These are phyloP conservation scores for Talaromyces verruculosus DNA, from an alignment of 2,329 filamentous ascomycete species.

Conservation along the genomic window DNA sequence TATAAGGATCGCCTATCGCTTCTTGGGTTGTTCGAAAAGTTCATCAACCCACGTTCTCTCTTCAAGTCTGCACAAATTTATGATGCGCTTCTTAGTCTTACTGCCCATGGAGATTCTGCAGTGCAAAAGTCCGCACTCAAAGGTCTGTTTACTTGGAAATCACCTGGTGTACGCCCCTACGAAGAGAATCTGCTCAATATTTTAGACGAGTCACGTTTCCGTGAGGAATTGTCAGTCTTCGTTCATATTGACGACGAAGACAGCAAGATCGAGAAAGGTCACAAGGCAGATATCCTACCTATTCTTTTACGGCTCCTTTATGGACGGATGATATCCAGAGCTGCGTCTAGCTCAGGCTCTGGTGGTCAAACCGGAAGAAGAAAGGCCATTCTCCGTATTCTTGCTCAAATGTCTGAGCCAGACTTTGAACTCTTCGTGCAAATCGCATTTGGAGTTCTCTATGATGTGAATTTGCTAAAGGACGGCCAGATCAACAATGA, in stretches of 20 bases:
- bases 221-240: slow-evolving; percentile 89
- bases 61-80: slow-evolving; percentile 77
- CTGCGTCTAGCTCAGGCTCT: slow-evolving; percentile 71
- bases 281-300: slow-evolving; percentile 74
- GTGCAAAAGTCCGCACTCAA: slow-evolving; percentile 83
- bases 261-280: slow-evolving; percentile 68
- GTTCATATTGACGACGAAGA: slow-evolving; percentile 67
- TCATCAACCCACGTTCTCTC: slow-evolving; percentile 80
- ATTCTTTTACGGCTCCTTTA: slow-evolving; percentile 85
- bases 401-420: slow-evolving; percentile 71
- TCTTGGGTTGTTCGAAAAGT: slow-evolving; percentile 77
- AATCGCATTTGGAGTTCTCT: slow-evolving; percentile 73
- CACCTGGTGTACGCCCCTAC: slow-evolving; percentile 70
- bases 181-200: slow-evolving; percentile 83
- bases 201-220: slow-evolving; percentile 86
- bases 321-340: slow-evolving; percentile 80
- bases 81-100: slow-evolving; percentile 67
- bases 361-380: slow-evolving; percentile 79
- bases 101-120: slow-evolving; percentile 86
- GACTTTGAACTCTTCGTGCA: slow-evolving; percentile 80
- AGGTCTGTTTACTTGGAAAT: slow-evolving; percentile 86
- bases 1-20: slow-evolving; percentile 75
- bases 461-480: slow-evolving; percentile 59
- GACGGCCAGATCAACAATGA: slow-evolving; percentile 52
- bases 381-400: slow-evolving; percentile 68